Evolutionary conservation across 2,329 filamentous ascomycete genomes (phyloP).

Genomic region (Lojkania enalia): DNA sequence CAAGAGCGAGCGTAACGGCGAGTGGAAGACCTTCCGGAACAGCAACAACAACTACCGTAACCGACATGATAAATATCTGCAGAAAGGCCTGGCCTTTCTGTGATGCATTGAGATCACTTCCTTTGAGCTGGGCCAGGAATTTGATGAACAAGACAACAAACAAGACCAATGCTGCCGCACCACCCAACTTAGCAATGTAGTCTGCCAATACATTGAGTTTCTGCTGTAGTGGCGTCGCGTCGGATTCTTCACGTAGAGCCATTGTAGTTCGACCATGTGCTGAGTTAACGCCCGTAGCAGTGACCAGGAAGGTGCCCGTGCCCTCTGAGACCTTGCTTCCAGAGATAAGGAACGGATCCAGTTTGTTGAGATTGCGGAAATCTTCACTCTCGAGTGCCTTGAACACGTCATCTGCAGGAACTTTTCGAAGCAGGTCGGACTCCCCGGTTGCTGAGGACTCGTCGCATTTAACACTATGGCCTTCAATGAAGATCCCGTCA

Average conservation of each 20-base stretch:
- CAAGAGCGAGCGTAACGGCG: conserved; percentile 39
- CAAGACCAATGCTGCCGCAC: conserved; percentile 74
- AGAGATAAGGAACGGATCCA: conserved; percentile 86
- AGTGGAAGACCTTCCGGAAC: conserved; percentile 47
- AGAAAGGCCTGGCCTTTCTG: conserved; percentile 43
- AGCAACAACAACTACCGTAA: conserved; percentile 49
- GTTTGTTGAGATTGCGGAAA: conserved; percentile 61
- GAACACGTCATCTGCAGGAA: conserved; percentile 66
- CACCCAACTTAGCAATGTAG: conserved; percentile 76
- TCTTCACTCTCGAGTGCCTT: conserved; percentile 62
- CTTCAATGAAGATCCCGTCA: conserved; percentile 70
- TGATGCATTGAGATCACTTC: neutral
- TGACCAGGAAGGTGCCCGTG: conserved; percentile 72
- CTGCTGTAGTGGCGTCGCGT: conserved; percentile 76
- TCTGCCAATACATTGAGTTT: conserved; percentile 78
- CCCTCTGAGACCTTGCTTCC: conserved; percentile 79
- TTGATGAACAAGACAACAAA: conserved; percentile 87
- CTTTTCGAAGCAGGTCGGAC: conserved; percentile 72
- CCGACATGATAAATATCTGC: conserved; percentile 48
- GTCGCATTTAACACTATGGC: conserved; percentile 70
- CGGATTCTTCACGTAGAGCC: conserved; percentile 74
- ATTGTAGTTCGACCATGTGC: conserved; percentile 78
- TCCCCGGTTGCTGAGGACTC: conserved; percentile 79
- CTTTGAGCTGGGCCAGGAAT: conserved; percentile 53
- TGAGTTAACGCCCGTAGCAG: conserved; percentile 72